phyloP scores from a whole-genome alignment of 768 basidiomycete species.

The Rhodotorula sphaerocarpa region DNA sequence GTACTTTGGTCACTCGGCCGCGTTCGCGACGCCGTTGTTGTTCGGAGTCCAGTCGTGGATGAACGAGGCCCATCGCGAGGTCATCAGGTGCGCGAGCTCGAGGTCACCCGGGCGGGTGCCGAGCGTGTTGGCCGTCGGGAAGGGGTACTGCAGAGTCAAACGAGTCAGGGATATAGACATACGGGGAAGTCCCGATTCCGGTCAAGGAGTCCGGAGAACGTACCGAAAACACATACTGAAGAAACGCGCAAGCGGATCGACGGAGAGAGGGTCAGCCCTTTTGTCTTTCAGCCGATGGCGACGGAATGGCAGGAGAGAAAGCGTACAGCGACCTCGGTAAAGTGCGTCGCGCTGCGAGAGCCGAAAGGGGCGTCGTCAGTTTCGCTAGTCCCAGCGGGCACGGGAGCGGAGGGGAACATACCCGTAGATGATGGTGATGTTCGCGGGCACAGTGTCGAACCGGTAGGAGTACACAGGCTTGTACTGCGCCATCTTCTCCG shows the following conservation, averaged over 20 bases:
- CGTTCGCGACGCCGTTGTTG: slow-evolving; percentile 11
- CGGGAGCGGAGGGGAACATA: not conserved
- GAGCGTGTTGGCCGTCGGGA: slow-evolving; percentile 24
- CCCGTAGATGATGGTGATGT: slow-evolving; percentile 20
- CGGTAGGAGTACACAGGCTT: slow-evolving; percentile 28
- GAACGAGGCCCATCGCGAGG: slow-evolving; percentile 26
- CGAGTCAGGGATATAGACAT: no score
- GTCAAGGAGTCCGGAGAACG: no score
- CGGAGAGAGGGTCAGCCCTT: no score
- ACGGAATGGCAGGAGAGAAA: no score
- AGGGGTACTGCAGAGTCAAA: not conserved
- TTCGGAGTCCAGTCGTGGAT: slow-evolving; percentile 29
- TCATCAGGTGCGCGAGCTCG: slow-evolving; percentile 23
- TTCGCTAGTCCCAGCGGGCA: not conserved
- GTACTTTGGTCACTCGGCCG: slow-evolving; percentile 30
- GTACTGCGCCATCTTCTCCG: not conserved
- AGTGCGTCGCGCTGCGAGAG: not conserved
- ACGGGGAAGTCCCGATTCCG: no score
- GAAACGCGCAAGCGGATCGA: no score
- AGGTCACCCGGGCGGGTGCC: slow-evolving; percentile 24
- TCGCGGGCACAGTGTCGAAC: slow-evolving; percentile 18
- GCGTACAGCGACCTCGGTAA: slow-evolving; percentile 19
- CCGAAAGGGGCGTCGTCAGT: no score
- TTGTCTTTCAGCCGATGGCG: no score
- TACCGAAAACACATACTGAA: not conserved